A percentile compares a stretch with the other conserved stretches of the same genome.
These are phyloP conservation scores for Xylaria sp. DNA, from an alignment of 2,329 filamentous ascomycete species.

Conservation along the genomic window DNA sequence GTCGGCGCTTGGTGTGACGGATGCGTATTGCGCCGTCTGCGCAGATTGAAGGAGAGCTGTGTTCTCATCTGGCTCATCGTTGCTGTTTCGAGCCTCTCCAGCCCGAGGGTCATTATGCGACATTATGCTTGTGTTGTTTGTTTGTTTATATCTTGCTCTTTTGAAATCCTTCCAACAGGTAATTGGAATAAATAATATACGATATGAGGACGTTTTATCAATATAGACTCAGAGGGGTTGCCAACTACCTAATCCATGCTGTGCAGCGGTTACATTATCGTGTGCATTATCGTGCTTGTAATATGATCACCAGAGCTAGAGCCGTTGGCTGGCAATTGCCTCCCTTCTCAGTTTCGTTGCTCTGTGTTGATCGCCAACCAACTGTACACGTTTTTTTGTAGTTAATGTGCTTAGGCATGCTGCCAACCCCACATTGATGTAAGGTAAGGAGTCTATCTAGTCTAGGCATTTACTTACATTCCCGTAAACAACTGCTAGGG, in stretches of 20 bases:
- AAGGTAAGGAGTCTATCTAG: background rate
- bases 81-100: background rate
- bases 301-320: background rate
- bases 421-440: slow-evolving; percentile 12
- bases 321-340: background rate
- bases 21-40: background rate
- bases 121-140: slow-evolving; percentile 10
- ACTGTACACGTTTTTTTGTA: background rate
- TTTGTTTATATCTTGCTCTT: background rate
- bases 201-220: background rate
- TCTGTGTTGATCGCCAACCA: background rate
- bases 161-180: background rate
- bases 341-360: background rate
- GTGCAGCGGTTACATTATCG: background rate
- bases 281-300: background rate
- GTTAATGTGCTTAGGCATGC: background rate
- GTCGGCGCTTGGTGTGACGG: background rate
- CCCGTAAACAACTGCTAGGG: background rate
- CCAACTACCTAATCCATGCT: slow-evolving; percentile 1
- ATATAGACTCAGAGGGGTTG: too few relatives aligned
- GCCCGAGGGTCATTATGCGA: background rate
- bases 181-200: background rate
- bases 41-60: slow-evolving; percentile 25
- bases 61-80: slow-evolving; percentile 23
- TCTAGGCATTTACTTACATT: background rate